phyloP scores from a whole-genome alignment of 73 alveolate genomes.

The Paramecium biaurelia region DNA sequence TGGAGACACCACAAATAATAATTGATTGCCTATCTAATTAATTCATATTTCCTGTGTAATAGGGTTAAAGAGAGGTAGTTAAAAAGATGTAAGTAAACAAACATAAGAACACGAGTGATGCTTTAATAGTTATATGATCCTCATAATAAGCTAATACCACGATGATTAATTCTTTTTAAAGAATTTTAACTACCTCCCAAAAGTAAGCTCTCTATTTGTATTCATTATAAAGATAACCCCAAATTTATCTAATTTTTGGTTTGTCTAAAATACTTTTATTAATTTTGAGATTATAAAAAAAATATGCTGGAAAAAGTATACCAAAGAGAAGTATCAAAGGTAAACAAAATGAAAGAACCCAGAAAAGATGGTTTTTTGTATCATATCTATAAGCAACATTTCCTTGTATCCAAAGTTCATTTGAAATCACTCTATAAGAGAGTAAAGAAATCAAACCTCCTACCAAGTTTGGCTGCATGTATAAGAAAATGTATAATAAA shows the following conservation, averaged over 20 bases:
- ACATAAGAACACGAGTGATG: not conserved
- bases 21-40: not conserved
- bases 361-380: not conserved
- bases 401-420: not conserved
- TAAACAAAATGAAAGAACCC: not conserved
- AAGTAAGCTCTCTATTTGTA: not conserved
- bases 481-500: not conserved
- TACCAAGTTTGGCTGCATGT: not conserved
- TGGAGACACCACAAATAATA: not conserved
- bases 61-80: not conserved
- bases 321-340: not conserved
- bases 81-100: not conserved
- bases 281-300: not conserved
- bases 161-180: not conserved
- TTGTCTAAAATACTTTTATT: not conserved
- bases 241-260: not conserved
- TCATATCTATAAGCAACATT: slow-evolving; percentile 28
- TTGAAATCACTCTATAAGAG: not conserved
- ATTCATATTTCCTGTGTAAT: not conserved
- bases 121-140: not conserved
- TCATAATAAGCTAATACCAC: not conserved
- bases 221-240: slow-evolving; percentile 21
- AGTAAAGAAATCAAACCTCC: not conserved
- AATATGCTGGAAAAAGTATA: not conserved
- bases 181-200: slow-evolving; percentile 24